These are phyloP conservation scores for Aspergillus pseudoviridinutans DNA, from an alignment of 2,329 filamentous ascomycete genomes.

Conservation along the genomic window DNA sequence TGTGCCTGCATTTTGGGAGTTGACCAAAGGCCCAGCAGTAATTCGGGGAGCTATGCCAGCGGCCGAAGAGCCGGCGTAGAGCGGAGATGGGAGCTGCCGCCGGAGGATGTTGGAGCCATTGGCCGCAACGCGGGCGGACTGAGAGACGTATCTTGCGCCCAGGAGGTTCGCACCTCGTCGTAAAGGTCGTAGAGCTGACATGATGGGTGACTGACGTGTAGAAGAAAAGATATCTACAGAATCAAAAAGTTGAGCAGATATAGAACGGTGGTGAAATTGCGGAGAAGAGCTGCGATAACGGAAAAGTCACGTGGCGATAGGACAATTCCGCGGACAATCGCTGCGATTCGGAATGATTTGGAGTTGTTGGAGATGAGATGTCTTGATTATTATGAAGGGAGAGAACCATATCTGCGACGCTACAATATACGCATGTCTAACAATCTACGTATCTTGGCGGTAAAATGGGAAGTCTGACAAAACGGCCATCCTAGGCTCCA, in stretches of 20 bases:
- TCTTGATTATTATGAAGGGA: background rate
- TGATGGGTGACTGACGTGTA: conserved; percentile 11
- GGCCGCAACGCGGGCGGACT: conserved; percentile 23
- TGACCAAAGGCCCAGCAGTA: conserved; percentile 6
- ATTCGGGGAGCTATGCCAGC: conserved; percentile 7
- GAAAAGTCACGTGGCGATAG: conserved; percentile 40
- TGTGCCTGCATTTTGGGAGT: conserved; percentile 14
- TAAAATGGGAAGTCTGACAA: background rate
- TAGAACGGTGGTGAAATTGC: conserved; percentile 12
- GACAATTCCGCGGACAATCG: conserved; percentile 18
- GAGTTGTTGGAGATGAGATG: background rate
- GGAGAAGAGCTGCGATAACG: conserved; percentile 22
- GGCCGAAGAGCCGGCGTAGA: conserved; percentile 20
- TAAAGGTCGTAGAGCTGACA: conserved; percentile 29
- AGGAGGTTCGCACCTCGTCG: conserved; percentile 28
- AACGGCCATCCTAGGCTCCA: background rate
- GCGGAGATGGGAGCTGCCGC: conserved; percentile 27
- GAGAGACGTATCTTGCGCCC: conserved; percentile 21
- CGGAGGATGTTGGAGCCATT: conserved; percentile 29
- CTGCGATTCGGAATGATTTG: conserved; percentile 8
- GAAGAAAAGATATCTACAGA: conserved; percentile 4
- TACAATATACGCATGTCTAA: background rate
- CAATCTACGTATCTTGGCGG: background rate
- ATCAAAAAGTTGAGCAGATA: conserved; percentile 11
- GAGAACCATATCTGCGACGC: conserved; percentile 1